A percentile compares a stretch with the other conserved stretches of the same genome.
phyloP scores from a whole-genome alignment of 306 rosid species.

The Medicago truncatula region MtrunA17r5.0-ANR NC_053042.1:41783501-41784000 shows the following conservation, averaged over 20 bases:
- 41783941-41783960: conserved; percentile 15
- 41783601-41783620: background rate
- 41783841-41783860: conserved; percentile 37
- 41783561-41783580: too few relatives aligned
- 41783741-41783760: conserved; percentile 40
- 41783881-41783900: conserved; percentile 38
- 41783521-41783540: too few relatives aligned
- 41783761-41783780: conserved; percentile 23
- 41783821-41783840: conserved; percentile 46
- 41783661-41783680: conserved; percentile 10
- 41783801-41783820: conserved; percentile 14
- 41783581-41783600: too few relatives aligned
- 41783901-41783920: conserved; percentile 42
- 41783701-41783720: background rate
- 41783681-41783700: conserved; percentile 12
- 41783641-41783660: background rate
- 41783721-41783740: background rate
- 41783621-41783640: conserved; percentile 22
- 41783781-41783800: conserved; percentile 36
- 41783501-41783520: too few relatives aligned
- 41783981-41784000: conserved; percentile 29
- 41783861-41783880: conserved; percentile 42
- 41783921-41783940: conserved; percentile 47
- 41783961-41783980: conserved; percentile 31
- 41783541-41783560: too few relatives aligned